Conservation (phyloP, 2,329 filamentous ascomycete genomes). For the Claviceps lovelessii region DNA sequence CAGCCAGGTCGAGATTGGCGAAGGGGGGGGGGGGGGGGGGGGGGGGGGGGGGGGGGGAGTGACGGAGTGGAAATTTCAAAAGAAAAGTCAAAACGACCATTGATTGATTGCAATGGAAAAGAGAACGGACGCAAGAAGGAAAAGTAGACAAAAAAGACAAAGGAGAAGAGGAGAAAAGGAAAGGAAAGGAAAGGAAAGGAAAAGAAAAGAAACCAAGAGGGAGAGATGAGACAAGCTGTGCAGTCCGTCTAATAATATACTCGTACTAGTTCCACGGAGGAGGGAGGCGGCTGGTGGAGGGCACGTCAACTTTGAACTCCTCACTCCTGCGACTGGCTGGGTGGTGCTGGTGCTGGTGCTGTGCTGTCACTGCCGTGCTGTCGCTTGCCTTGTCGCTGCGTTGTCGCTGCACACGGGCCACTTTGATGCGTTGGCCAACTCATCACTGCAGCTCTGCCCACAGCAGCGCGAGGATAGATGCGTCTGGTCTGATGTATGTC, state of each 20-base stretch:
- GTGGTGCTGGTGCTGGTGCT: background rate
- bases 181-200: background rate
- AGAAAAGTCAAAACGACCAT: background rate
- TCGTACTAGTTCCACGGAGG: background rate
- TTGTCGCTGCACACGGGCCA: conserved; percentile 25
- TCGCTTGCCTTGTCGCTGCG: conserved; percentile 14
- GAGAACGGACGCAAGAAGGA: background rate
- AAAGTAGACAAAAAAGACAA: background rate
- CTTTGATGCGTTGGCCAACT: conserved; percentile 28
- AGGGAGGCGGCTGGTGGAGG: conserved; percentile 1
- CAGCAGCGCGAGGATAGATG: conserved; percentile 10
- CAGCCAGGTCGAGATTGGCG: background rate
- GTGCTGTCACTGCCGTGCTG: background rate
- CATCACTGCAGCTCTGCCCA: conserved; percentile 26
- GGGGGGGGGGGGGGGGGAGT: background rate
- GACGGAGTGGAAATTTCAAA: too few relatives aligned
- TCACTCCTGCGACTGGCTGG: background rate
- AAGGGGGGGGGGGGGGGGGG: background rate
- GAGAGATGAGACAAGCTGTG: background rate
- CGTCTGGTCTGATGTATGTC: background rate
- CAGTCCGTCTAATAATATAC: background rate
- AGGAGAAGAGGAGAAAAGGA: background rate
- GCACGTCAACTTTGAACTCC: background rate
- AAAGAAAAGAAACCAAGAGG: background rate
- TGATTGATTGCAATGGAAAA: background rate